Conservation (phyloP, 805 yeast species). For the Candida golubevii region DNA sequence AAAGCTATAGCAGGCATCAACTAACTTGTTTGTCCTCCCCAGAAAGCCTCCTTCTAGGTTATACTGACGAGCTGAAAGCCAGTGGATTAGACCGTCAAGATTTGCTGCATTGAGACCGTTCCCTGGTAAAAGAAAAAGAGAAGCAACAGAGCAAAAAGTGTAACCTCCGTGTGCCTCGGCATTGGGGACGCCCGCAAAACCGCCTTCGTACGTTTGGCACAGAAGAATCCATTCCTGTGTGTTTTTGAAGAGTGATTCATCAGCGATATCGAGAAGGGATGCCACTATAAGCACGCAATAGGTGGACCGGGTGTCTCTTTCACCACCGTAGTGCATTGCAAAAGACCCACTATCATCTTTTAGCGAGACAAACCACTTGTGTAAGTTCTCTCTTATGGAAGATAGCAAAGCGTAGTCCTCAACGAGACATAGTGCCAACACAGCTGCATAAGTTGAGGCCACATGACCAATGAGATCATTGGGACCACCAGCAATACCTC, state of each 20-base stretch:
- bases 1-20: slow-evolving; percentile 93
- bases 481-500: slow-evolving; percentile 82
- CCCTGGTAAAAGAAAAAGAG: slow-evolving; percentile 51
- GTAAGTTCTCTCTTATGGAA: slow-evolving; percentile 36
- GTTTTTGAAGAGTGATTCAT: slow-evolving; percentile 53
- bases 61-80: slow-evolving; percentile 72
- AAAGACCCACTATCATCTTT: slow-evolving; percentile 76
- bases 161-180: slow-evolving; percentile 97
- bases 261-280: slow-evolving; percentile 55
- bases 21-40: slow-evolving; percentile 90
- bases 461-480: slow-evolving; percentile 75
- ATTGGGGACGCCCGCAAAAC: slow-evolving; percentile 76
- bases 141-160: slow-evolving; percentile 74
- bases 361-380: slow-evolving; percentile 60
- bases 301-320: slow-evolving; percentile 76
- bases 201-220: slow-evolving; percentile 95
- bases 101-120: slow-evolving; percentile 35
- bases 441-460: slow-evolving; percentile 79
- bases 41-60: slow-evolving; percentile 78
- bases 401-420: slow-evolving; percentile 35
- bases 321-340: slow-evolving; percentile 72
- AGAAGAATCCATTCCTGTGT: slow-evolving; percentile 54
- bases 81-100: slow-evolving; percentile 48
- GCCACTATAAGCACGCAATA: slow-evolving; percentile 83
- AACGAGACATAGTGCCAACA: slow-evolving; percentile 55